These are phyloP conservation scores for Xylogone sp. DNA, from an alignment of 2,329 filamentous ascomycete genomes.

Conservation along the genomic window DNA sequence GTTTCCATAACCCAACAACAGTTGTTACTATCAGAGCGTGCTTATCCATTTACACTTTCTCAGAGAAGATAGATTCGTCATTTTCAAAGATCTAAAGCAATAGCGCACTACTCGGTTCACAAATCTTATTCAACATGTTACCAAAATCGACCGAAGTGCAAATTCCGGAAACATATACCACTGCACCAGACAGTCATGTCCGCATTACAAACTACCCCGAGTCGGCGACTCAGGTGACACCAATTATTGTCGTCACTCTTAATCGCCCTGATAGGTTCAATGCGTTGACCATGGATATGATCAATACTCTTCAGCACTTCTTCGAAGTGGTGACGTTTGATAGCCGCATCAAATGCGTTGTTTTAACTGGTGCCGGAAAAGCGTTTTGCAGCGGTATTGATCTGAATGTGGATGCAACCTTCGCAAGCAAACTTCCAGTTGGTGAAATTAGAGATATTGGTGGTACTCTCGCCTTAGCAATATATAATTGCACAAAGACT, in stretches of 20 bases:
- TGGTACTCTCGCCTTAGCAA: constrained; percentile 47
- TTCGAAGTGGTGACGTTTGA: constrained; percentile 46
- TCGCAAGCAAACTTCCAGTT: background rate
- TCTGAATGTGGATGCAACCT: constrained; percentile 3
- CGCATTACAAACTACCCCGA: background rate
- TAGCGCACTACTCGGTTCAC: too few relatives aligned
- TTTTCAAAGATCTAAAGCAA: too few relatives aligned
- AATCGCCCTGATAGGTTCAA: constrained; percentile 62
- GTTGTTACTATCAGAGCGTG: too few relatives aligned
- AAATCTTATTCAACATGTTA: too few relatives aligned
- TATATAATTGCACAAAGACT: constrained; percentile 52
- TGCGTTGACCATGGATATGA: constrained; percentile 63
- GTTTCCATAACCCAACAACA: too few relatives aligned
- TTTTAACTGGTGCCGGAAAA: constrained; percentile 45
- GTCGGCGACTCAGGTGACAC: constrained; percentile 39
- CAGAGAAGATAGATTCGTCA: too few relatives aligned
- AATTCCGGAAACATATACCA: background rate
- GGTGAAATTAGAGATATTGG: constrained; percentile 38
- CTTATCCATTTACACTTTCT: too few relatives aligned
- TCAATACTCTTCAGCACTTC: constrained; percentile 52
- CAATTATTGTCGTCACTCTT: constrained; percentile 57
- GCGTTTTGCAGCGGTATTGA: constrained; percentile 49
- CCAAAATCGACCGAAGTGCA: background rate
- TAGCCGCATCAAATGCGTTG: constrained; percentile 47
- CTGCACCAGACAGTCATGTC: background rate